phyloP scores from a whole-genome alignment of 768 basidiomycete species.

The Dictyophora rubrovolvata region DNA sequence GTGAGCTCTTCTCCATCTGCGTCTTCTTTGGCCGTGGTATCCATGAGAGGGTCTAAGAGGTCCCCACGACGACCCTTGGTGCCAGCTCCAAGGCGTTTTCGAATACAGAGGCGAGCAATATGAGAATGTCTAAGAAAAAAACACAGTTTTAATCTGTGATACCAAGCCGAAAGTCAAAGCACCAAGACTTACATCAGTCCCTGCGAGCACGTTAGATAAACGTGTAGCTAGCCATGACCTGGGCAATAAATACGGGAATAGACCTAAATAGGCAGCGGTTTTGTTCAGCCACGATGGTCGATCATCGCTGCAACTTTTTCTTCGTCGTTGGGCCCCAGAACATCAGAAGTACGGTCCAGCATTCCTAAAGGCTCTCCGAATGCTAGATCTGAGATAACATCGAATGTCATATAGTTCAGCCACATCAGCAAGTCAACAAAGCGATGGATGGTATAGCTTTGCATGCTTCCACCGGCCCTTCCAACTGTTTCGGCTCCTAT shows the following conservation, averaged over 20 bases:
- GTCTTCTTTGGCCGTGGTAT: neutral
- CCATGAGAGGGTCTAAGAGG: neutral
- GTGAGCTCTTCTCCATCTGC: neutral
- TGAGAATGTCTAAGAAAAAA: neutral
- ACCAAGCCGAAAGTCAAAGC: neutral
- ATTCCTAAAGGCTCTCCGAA: constrained; percentile 27
- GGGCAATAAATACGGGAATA: neutral
- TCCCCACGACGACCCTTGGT: neutral
- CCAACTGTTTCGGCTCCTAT: neutral
- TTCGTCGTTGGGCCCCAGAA: neutral
- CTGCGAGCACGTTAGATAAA: constrained; percentile 1
- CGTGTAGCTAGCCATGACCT: neutral
- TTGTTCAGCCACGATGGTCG: constrained; percentile 3
- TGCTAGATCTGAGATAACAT: constrained; percentile 20
- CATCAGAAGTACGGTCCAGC: constrained; percentile 16
- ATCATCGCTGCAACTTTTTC: neutral
- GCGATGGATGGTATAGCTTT: neutral
- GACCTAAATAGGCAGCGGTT: constrained; percentile 3
- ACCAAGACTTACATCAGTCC: constrained; percentile 1
- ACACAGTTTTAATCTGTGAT: neutral
- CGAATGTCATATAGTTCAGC: constrained; percentile 25
- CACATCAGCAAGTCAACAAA: constrained; percentile 17
- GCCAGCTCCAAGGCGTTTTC: neutral
- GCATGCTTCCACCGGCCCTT: neutral
- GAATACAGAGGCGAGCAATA: constrained; percentile 1